A percentile compares a stretch with the other conserved stretches of the same genome.
phyloP scores from a whole-genome alignment of 2,329 filamentous ascomycete genomes.

The Fusarium sp. region DNA sequence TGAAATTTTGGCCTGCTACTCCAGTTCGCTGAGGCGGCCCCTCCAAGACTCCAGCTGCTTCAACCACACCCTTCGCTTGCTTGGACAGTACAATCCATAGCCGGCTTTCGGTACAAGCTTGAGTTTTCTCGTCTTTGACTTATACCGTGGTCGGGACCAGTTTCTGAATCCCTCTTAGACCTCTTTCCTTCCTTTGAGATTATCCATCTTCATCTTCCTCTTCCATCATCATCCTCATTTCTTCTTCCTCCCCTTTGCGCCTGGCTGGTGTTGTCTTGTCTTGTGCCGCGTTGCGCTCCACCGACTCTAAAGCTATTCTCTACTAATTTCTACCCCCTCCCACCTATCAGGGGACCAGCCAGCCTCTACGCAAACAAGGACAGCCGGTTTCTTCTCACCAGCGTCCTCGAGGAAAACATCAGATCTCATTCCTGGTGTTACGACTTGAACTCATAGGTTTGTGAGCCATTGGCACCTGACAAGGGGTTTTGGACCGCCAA shows the following conservation, averaged over 20 bases:
- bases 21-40: conserved; percentile 45
- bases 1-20: conserved; percentile 51
- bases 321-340: conserved; percentile 47
- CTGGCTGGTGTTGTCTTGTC: conserved; percentile 48
- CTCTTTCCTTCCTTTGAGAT: conserved; percentile 47
- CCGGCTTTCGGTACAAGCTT: conserved; percentile 39
- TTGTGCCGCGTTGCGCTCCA: conserved; percentile 44
- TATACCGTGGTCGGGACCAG: conserved; percentile 47
- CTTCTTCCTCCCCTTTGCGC: conserved; percentile 41
- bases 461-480: conserved; percentile 25
- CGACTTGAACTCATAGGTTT: conserved; percentile 51
- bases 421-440: conserved; percentile 38
- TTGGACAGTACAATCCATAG: conserved; percentile 27
- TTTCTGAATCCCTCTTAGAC: conserved; percentile 43
- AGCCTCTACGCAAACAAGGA: conserved; percentile 45
- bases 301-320: conserved; percentile 42
- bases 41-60: conserved; percentile 44
- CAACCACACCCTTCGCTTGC: conserved; percentile 41
- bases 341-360: conserved; percentile 46
- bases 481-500: background rate
- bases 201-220: conserved; percentile 45
- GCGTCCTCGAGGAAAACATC: conserved; percentile 46
- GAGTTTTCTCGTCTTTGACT: conserved; percentile 47
- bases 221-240: conserved; percentile 33
- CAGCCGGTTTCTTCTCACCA: conserved; percentile 41